Conservation (phyloP, 116 monocot genomes). For the Dioscorea cayenensis region DNA sequence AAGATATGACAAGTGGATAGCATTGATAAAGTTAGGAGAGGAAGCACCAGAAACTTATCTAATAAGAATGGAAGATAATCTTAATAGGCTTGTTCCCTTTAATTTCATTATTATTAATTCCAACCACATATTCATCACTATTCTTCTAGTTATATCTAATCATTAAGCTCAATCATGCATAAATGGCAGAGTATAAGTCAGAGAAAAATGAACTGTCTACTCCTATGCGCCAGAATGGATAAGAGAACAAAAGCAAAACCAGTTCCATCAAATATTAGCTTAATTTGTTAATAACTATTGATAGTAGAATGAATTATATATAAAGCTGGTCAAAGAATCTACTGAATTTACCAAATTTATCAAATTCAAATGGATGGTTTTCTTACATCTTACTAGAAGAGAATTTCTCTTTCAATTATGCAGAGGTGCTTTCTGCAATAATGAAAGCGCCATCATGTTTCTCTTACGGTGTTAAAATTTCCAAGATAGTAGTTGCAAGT, state of each 20-base stretch:
- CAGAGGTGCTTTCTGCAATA: slow-evolving; percentile 69
- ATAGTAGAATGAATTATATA: background rate
- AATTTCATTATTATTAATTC: too few species aligned
- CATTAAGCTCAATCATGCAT: too few species aligned
- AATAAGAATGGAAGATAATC: too few species aligned
- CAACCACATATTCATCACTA: too few species aligned
- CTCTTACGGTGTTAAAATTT: background rate
- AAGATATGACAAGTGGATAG: too few species aligned
- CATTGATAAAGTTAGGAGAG: too few species aligned
- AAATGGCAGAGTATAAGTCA: too few species aligned
- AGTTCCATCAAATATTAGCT: background rate
- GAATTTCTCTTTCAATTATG: slow-evolving; percentile 82
- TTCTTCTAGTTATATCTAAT: too few species aligned
- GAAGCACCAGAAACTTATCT: too few species aligned
- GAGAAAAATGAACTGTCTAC: too few species aligned
- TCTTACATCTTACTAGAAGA: slow-evolving; percentile 52
- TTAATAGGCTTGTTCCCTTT: too few species aligned
- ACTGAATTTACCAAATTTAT: background rate
- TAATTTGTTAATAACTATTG: background rate
- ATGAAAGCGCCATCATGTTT: background rate
- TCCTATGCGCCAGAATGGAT: too few species aligned
- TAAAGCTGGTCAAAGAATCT: background rate
- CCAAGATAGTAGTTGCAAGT: background rate
- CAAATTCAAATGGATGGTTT: background rate
- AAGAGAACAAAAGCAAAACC: background rate